phyloP scores from a whole-genome alignment of 2,329 filamentous ascomycete genomes.

The Phyllosticta ampelicida region DNA sequence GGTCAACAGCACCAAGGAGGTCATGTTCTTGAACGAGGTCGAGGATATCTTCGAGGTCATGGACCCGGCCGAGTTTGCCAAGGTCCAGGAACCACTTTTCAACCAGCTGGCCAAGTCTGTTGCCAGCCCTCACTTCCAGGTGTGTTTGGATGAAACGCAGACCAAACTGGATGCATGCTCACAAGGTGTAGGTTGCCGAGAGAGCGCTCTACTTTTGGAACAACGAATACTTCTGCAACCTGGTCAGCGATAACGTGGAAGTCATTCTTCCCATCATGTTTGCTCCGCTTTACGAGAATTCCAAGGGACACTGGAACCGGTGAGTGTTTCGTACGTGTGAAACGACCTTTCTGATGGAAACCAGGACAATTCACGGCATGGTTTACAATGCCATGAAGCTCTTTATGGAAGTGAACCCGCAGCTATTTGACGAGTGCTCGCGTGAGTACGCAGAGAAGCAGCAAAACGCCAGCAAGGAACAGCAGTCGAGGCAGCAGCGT shows the following conservation, averaged over 20 bases:
- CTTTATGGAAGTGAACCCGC: constrained; percentile 99
- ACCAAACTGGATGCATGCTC: not conserved
- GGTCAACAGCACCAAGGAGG: constrained; percentile 98
- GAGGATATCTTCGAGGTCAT: constrained; percentile 99
- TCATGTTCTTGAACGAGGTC: constrained; percentile 99
- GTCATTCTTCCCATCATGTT: constrained; percentile 99
- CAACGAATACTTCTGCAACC: constrained; percentile 99
- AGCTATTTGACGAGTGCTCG: constrained; percentile 96
- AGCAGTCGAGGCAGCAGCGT: constrained; percentile 70
- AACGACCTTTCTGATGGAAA: constrained; percentile 21
- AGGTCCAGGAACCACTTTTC: constrained; percentile 96
- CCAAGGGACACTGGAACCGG: constrained; percentile 98
- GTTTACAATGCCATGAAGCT: constrained; percentile 99
- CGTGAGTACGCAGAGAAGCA: constrained; percentile 97
- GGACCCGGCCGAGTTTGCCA: constrained; percentile 96
- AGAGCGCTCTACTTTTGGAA: constrained; percentile 99
- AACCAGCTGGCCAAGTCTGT: constrained; percentile 97
- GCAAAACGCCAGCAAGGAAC: constrained; percentile 76
- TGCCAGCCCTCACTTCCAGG: constrained; percentile 94
- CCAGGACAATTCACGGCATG: constrained; percentile 96
- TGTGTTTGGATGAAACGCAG: constrained; percentile 20
- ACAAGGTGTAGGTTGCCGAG: constrained; percentile 62
- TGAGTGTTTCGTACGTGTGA: constrained; percentile 34
- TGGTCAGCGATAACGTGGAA: constrained; percentile 97
- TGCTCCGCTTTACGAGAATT: constrained; percentile 94